Conservation (phyloP, 805 yeast species). For the Kodamaea leandrae region DNA sequence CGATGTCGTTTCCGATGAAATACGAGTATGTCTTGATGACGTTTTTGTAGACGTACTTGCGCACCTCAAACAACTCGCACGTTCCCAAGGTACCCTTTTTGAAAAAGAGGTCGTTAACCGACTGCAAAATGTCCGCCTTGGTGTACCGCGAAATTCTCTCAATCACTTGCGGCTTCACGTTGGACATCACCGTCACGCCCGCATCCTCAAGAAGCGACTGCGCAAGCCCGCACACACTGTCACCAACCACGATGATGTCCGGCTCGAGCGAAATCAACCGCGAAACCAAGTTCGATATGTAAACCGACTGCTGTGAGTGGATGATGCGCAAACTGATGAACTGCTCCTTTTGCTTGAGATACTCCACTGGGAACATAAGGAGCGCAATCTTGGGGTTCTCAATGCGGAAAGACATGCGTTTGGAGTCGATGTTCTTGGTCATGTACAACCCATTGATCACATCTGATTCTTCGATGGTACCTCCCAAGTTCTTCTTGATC, state of each 20-base stretch:
- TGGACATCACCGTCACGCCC: conserved; percentile 76
- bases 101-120: conserved; percentile 80
- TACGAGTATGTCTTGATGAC: conserved; percentile 69
- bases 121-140: conserved; percentile 77
- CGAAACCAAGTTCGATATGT: conserved; percentile 73
- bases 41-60: conserved; percentile 56
- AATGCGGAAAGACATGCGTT: conserved; percentile 67
- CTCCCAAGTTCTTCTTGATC: conserved; percentile 81
- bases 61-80: conserved; percentile 71
- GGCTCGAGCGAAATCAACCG: conserved; percentile 77
- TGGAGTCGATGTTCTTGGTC: conserved; percentile 78
- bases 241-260: conserved; percentile 72
- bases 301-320: conserved; percentile 83
- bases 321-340: conserved; percentile 82
- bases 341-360: conserved; percentile 70
- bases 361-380: conserved; percentile 87
- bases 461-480: conserved; percentile 50
- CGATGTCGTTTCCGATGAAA: conserved; percentile 71
- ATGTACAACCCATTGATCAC: conserved; percentile 78
- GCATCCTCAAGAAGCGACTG: conserved; percentile 66
- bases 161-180: conserved; percentile 78
- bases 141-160: conserved; percentile 76
- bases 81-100: conserved; percentile 60
- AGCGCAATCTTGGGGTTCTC: conserved; percentile 73
- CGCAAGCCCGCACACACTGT: conserved; percentile 81